Conservation (phyloP, 176 grass and related monocot species). For the Carex parvula region DNA sequence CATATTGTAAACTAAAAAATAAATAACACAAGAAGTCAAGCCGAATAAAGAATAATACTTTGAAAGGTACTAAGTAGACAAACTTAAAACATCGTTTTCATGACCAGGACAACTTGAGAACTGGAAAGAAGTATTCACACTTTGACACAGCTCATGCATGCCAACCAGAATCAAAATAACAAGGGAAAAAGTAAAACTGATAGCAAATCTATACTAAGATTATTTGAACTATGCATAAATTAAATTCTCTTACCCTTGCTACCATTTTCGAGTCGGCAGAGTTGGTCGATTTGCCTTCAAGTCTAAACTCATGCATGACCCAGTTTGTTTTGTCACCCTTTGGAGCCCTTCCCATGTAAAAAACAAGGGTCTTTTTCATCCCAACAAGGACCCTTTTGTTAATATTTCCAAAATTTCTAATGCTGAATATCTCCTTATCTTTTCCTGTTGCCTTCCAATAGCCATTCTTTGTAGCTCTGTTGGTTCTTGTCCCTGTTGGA, state of each 20-base stretch:
- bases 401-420: neutral
- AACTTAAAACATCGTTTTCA: conserved; percentile 4
- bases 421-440: conserved; percentile 60
- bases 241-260: conserved; percentile 15
- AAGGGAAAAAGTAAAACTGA: neutral
- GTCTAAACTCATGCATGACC: conserved; percentile 86
- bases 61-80: neutral
- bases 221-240: neutral
- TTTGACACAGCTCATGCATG: neutral
- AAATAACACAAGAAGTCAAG: neutral
- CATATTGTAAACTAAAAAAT: neutral
- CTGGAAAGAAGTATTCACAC: neutral
- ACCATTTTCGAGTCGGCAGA: neutral
- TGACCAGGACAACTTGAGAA: neutral
- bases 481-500: conserved; percentile 53
- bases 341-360: conserved; percentile 71
- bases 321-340: conserved; percentile 65
- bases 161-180: neutral
- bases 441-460: conserved; percentile 91
- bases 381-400: conserved; percentile 33
- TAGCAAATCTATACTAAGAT: neutral
- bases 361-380: conserved; percentile 89
- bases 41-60: neutral
- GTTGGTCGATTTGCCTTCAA: conserved; percentile 31
- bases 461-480: conserved; percentile 64